Evolutionary conservation across 2,329 filamentous ascomycete genomes (phyloP), one percentile per base, ranked within the genome.

Genomic region (Penicillium sp.): DNA sequence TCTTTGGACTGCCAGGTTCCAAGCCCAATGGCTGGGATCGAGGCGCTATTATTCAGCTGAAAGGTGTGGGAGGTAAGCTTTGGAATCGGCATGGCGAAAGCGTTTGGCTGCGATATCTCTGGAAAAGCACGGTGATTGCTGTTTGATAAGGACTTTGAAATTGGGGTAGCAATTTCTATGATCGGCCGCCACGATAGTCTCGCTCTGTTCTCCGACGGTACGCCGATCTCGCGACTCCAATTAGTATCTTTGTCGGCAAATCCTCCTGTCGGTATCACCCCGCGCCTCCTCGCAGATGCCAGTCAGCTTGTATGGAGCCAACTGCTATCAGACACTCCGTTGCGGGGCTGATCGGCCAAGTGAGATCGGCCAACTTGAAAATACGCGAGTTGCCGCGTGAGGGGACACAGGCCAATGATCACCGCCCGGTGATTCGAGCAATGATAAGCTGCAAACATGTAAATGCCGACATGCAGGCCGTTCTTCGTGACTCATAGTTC

Each of bases 1-100:
- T 86, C 84, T 64, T 79, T 69, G 38, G 87, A 89, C 66, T 90
- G 87, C 88, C 88, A 92, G 4, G 46, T 48, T 11, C 35, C 46
- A 13, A 38, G 35, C 9, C 35, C 35, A 13, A 38, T 20, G 4
- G 35, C 35, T 38, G 35, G 35, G 9, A 38, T 38, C 10, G 35
- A 38, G 18, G 35, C 35, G 16, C 35, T 16, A 38, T 38, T 38
- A 20, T 38, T 38, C 35, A 38, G 18, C 16, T 11, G 35, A 5
- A 38, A 38, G 35, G 35, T 13, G 10, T 38, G 35, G 10, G 16
- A 11, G 35, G 35, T 38, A 5, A 38, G 3, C 9, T 38, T 20
- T 9, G 18, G 18, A 9, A 38, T 38, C 16, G 35, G 20, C 35
- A 20, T 38, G 35, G 18, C 18, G 35, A 38, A 20, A 38, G 13